phyloP scores from a whole-genome alignment of 805 yeast species.

The Alloascoidea hylecoeti region DNA sequence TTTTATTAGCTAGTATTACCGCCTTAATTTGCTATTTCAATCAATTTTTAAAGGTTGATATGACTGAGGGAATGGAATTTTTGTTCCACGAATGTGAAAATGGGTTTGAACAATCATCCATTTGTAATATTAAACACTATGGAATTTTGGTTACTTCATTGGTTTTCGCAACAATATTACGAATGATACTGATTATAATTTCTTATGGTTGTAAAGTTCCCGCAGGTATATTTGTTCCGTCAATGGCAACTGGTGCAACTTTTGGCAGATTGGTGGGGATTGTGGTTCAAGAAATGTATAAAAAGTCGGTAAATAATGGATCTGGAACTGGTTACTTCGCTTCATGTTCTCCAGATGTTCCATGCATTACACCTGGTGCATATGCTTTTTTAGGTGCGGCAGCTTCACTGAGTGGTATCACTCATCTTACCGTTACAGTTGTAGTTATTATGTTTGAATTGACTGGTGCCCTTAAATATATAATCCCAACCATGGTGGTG shows the following conservation, averaged over 20 bases:
- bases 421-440: constrained; percentile 83
- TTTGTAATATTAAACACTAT: constrained; percentile 13
- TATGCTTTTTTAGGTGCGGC: constrained; percentile 96
- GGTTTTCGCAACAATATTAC: constrained; percentile 51
- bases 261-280: constrained; percentile 84
- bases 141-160: constrained; percentile 33
- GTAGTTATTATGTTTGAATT: constrained; percentile 93
- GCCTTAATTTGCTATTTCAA: constrained; percentile 74
- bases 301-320: constrained; percentile 12
- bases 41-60: constrained; percentile 67
- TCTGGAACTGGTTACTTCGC: constrained; percentile 21
- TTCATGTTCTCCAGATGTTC: constrained; percentile 24
- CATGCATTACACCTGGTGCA: constrained; percentile 82
- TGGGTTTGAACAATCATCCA: constrained; percentile 24
- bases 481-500: constrained; percentile 92
- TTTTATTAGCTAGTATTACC: constrained; percentile 51
- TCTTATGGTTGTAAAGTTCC: constrained; percentile 93
- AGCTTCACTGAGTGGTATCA: constrained; percentile 87
- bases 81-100: constrained; percentile 72
- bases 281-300: constrained; percentile 37
- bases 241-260: constrained; percentile 94
- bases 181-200: constrained; percentile 61
- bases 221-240: constrained; percentile 97
- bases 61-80: constrained; percentile 92
- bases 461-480: constrained; percentile 87